Conservation (phyloP, 208 protist genomes). For the Leishmania amazonensis region DNA sequence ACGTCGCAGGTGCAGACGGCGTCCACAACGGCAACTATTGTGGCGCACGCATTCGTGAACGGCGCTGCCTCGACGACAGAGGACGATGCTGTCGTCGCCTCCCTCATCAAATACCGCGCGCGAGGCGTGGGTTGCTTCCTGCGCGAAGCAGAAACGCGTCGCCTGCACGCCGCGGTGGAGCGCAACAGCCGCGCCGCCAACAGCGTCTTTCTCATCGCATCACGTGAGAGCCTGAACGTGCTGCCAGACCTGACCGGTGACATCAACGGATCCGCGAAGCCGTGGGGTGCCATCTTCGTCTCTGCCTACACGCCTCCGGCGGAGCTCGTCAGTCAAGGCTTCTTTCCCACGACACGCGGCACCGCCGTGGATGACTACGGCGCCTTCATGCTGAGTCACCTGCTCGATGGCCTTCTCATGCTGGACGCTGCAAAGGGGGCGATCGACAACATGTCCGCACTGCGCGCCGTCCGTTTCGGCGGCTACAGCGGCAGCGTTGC, state of each 20-base stretch:
- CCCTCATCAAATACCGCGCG: constrained; percentile 47
- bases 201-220: constrained; percentile 68
- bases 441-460: constrained; percentile 33
- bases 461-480: constrained; percentile 55
- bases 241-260: constrained; percentile 41
- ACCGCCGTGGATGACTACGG: constrained; percentile 64
- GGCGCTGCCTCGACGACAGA: constrained; percentile 37
- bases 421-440: constrained; percentile 38
- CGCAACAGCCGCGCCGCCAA: constrained; percentile 35
- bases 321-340: constrained; percentile 44
- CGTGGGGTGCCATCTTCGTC: constrained; percentile 77
- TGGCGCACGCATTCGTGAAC: constrained; percentile 69
- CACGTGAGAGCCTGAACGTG: constrained; percentile 64
- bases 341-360: constrained; percentile 29
- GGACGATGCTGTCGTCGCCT: constrained; percentile 59
- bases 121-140: constrained; percentile 72
- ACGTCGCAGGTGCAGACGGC: constrained; percentile 47
- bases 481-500: constrained; percentile 77
- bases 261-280: constrained; percentile 22
- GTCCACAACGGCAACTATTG: constrained; percentile 59
- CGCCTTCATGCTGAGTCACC: constrained; percentile 80
- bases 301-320: constrained; percentile 54
- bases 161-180: constrained; percentile 46
- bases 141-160: constrained; percentile 48
- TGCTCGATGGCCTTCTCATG: constrained; percentile 77